Percentiles rank a stretch among this genome's conserved stretches.
Conservation (phyloP, 2,329 filamentous ascomycete genomes). For the Colletotrichum lentis region DNA sequence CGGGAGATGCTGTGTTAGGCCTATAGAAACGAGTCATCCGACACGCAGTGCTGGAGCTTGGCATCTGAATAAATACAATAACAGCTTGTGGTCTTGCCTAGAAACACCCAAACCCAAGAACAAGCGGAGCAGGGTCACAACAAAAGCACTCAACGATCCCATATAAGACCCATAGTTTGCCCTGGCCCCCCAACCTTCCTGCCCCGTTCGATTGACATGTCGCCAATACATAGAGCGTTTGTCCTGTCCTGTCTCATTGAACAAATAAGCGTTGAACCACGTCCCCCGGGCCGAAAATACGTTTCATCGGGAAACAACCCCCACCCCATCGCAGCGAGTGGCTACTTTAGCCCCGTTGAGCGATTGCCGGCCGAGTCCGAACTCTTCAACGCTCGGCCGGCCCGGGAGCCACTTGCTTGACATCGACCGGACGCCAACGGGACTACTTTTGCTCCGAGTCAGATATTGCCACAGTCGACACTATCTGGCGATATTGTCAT, state of each 20-base stretch:
- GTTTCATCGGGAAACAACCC: not conserved
- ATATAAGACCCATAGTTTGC: not conserved
- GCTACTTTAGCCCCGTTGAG: not conserved
- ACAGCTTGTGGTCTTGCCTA: no score
- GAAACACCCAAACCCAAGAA: not conserved
- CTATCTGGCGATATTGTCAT: not conserved
- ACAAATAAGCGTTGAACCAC: not conserved
- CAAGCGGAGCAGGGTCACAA: not conserved
- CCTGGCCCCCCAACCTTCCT: not conserved
- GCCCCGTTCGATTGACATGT: not conserved
- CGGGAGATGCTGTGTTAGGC: no score
- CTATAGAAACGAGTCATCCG: no score
- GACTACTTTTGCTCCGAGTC: constrained; percentile 1
- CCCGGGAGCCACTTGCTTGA: constrained; percentile 22
- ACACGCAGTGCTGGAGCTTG: no score
- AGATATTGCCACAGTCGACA: not conserved
- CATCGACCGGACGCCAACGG: constrained; percentile 8
- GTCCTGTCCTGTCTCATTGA: not conserved
- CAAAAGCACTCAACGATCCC: no score
- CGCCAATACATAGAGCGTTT: not conserved
- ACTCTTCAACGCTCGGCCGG: constrained; percentile 18
- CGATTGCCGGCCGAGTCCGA: constrained; percentile 3
- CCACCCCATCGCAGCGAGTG: not conserved
- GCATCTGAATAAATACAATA: no score
- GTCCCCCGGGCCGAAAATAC: not conserved